Evolutionary conservation across 2,329 filamentous ascomycete species (phyloP).

Genomic region (Stemphylium lycopersici): DNA sequence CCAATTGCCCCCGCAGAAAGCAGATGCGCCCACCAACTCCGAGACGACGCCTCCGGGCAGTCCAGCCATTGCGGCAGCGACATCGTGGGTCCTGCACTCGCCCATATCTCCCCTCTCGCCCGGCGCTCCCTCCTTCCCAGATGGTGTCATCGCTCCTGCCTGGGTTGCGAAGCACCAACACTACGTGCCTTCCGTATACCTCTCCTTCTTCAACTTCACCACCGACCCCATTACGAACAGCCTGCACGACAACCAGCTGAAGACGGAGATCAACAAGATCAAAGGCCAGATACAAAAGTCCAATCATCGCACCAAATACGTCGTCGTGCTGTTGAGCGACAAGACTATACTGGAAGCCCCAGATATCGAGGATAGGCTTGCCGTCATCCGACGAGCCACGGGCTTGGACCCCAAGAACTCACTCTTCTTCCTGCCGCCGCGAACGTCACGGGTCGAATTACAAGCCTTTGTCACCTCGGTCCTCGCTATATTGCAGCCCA

Average conservation of each 20-base stretch:
- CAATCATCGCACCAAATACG: constrained; percentile 78
- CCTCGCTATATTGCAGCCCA: constrained; percentile 72
- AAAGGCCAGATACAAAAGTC: constrained; percentile 71
- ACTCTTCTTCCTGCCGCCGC: constrained; percentile 80
- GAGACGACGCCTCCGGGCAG: constrained; percentile 58
- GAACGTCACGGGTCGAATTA: constrained; percentile 73
- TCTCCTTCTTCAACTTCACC: constrained; percentile 81
- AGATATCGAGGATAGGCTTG: constrained; percentile 76
- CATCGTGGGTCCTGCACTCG: constrained; percentile 73
- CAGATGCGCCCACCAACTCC: constrained; percentile 62
- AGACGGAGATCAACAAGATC: constrained; percentile 81
- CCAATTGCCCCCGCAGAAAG: constrained; percentile 67
- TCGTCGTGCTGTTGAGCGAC: constrained; percentile 79
- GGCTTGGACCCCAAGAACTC: constrained; percentile 80
- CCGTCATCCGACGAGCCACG: constrained; percentile 78
- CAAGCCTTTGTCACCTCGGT: constrained; percentile 75
- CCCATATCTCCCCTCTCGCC: constrained; percentile 90
- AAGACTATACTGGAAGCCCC: constrained; percentile 63
- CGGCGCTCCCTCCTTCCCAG: constrained; percentile 81
- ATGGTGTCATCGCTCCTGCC: constrained; percentile 79
- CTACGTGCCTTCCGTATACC: constrained; percentile 77
- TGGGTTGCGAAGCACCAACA: constrained; percentile 93
- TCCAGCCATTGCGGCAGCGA: constrained; percentile 58
- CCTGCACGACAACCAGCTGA: constrained; percentile 84
- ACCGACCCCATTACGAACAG: constrained; percentile 75